phyloP scores from a whole-genome alignment of 495 filamentous ascomycete genomes.

The Ascobolus immersus region DNA sequence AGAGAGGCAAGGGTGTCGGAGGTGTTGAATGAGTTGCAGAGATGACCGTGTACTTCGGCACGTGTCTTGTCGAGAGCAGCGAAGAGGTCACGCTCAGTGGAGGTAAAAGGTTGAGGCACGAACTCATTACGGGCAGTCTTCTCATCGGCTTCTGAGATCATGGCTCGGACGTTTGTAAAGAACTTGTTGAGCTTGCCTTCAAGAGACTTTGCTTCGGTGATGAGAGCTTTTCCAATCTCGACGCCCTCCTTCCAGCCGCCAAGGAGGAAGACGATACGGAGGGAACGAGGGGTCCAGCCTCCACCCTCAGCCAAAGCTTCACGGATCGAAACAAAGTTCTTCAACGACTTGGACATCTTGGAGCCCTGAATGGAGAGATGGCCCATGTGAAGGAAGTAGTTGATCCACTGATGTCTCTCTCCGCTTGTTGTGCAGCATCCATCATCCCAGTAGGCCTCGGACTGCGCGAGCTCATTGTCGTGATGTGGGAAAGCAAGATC shows the following conservation, averaged over 20 bases:
- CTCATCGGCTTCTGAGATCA: conserved; percentile 22
- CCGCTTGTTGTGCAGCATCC: conserved; percentile 14
- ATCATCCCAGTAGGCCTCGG: conserved; percentile 50
- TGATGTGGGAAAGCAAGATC: conserved; percentile 91
- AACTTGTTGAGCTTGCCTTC: conserved; percentile 73
- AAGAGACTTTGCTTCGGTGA: conserved; percentile 47
- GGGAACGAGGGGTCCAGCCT: conserved; percentile 52
- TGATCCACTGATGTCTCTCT: conserved; percentile 50
- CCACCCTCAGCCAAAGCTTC: conserved; percentile 42
- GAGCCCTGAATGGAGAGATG: conserved; percentile 70
- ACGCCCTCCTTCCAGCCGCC: conserved; percentile 75
- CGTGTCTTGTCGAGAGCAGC: conserved; percentile 36
- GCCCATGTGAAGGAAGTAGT: conserved; percentile 93
- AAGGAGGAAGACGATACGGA: conserved; percentile 72
- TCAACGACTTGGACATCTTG: conserved; percentile 88
- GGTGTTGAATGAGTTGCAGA: conserved; percentile 81
- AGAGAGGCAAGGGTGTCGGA: conserved; percentile 48
- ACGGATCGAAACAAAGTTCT: conserved; percentile 92
- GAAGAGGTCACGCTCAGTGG: background rate
- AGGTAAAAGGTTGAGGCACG: background rate
- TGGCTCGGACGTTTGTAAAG: conserved; percentile 53
- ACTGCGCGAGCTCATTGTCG: conserved; percentile 87
- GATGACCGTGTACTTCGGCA: conserved; percentile 33
- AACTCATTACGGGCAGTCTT: conserved; percentile 15
- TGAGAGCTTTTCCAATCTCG: conserved; percentile 66